These are phyloP conservation scores for Miscanthus lutarioriparius DNA, from an alignment of 176 grass and related monocot species.

Conservation along the genomic window DNA sequence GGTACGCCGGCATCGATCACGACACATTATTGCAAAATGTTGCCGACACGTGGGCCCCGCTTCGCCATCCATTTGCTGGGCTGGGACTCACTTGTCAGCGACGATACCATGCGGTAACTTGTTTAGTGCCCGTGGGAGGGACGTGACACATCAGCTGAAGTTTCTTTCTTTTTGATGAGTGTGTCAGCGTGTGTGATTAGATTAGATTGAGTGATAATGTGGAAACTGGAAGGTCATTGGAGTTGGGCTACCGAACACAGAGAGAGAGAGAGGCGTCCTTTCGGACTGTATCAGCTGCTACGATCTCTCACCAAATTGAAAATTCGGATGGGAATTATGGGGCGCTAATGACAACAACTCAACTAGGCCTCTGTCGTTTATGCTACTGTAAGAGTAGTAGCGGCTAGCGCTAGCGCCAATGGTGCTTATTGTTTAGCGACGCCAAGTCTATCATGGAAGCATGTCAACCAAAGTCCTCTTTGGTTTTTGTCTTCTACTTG, in stretches of 20 bases:
- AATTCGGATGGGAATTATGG: background rate
- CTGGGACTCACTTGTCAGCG: background rate
- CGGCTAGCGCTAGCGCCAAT: background rate
- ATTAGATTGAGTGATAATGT: background rate
- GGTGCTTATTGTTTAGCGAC: background rate
- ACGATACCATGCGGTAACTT: too few species aligned
- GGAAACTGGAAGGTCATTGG: background rate
- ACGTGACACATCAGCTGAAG: background rate
- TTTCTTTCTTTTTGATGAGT: too few species aligned
- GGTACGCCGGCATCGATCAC: background rate
- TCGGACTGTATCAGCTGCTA: background rate
- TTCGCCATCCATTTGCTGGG: too few species aligned
- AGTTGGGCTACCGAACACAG: conserved; percentile 10
- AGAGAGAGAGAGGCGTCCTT: background rate
- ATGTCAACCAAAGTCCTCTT: background rate
- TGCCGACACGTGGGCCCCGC: background rate
- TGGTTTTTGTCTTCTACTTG: background rate
- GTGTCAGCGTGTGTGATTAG: too few species aligned
- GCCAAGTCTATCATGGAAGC: background rate
- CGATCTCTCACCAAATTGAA: background rate
- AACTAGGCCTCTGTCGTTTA: background rate
- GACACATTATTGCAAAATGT: fast-evolving
- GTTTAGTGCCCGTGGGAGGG: too few species aligned
- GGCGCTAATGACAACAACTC: background rate
- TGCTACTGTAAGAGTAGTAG: background rate